Conservation (phyloP, 2,329 filamentous ascomycete species). For the Sarocladium strictum region DNA sequence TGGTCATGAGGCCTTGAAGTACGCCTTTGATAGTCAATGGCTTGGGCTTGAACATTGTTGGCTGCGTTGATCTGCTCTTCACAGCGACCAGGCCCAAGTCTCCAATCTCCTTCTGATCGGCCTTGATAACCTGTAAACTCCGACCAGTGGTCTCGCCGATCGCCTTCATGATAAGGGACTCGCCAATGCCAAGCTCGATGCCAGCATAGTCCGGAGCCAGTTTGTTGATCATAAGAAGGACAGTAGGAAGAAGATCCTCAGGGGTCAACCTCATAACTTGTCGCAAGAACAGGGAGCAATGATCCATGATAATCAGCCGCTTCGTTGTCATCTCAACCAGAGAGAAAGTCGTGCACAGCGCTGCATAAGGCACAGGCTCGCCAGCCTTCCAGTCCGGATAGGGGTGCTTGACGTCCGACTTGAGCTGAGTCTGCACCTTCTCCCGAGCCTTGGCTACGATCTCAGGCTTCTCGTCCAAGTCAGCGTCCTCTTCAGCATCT, state of each 20-base stretch:
- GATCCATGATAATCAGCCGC: conserved; percentile 77
- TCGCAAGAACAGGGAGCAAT: conserved; percentile 84
- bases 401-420: conserved; percentile 64
- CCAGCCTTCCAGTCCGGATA: conserved; percentile 94
- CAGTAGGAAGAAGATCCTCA: conserved; percentile 77
- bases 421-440: conserved; percentile 72
- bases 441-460: conserved; percentile 69
- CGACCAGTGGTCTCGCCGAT: conserved; percentile 92
- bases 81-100: conserved; percentile 92
- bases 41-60: conserved; percentile 98
- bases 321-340: conserved; percentile 94
- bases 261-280: conserved; percentile 93
- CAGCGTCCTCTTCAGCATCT: conserved; percentile 40
- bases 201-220: conserved; percentile 94
- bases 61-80: conserved; percentile 90
- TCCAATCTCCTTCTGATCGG: conserved; percentile 92
- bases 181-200: conserved; percentile 95
- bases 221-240: conserved; percentile 97
- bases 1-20: conserved; percentile 78
- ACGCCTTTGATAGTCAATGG: conserved; percentile 80
- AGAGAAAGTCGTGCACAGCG: conserved; percentile 90
- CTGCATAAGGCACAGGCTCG: conserved; percentile 86
- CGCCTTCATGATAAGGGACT: conserved; percentile 97
- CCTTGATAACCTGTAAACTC: conserved; percentile 82
- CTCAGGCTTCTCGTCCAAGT: conserved; percentile 60